phyloP scores from a whole-genome alignment of 768 basidiomycete species.

The Leccinum longicurvipes region DNA sequence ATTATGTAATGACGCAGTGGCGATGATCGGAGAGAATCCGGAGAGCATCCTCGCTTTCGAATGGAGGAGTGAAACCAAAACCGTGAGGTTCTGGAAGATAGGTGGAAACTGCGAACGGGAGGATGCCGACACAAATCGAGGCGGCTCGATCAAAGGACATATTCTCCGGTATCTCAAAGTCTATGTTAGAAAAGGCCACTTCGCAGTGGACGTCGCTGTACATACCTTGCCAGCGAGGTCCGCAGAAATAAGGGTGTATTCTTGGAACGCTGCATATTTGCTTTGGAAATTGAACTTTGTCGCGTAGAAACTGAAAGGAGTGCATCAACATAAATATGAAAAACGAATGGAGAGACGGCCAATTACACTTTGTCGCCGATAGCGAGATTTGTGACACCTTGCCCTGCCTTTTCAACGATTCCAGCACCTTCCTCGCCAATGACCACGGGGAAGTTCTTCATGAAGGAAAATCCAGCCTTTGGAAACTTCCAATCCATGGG shows the following conservation, averaged over 20 bases:
- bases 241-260: neutral
- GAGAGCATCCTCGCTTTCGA: slow-evolving; percentile 22
- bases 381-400: slow-evolving; percentile 29
- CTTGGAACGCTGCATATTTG: neutral
- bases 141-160: slow-evolving; percentile 35
- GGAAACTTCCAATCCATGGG: slow-evolving; percentile 35
- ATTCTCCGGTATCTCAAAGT: slow-evolving; percentile 4
- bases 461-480: neutral
- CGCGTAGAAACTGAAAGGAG: neutral
- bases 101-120: slow-evolving; percentile 30
- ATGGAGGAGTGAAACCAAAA: slow-evolving; percentile 24
- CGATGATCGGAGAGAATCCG: slow-evolving; percentile 32
- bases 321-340: neutral
- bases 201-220: neutral
- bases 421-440: slow-evolving; percentile 37
- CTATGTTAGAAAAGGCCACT: neutral
- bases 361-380: slow-evolving; percentile 34
- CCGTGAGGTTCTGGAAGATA: slow-evolving; percentile 23
- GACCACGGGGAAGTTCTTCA: slow-evolving; percentile 36
- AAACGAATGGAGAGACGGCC: neutral
- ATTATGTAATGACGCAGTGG: slow-evolving; percentile 35
- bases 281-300: neutral
- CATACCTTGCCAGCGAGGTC: slow-evolving; percentile 1
- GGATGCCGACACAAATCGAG: slow-evolving; percentile 32
- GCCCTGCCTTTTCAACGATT: slow-evolving; percentile 33